Evolutionary conservation across 2,329 filamentous ascomycete genomes (phyloP).

Genomic region (Fusarium hostae): DNA sequence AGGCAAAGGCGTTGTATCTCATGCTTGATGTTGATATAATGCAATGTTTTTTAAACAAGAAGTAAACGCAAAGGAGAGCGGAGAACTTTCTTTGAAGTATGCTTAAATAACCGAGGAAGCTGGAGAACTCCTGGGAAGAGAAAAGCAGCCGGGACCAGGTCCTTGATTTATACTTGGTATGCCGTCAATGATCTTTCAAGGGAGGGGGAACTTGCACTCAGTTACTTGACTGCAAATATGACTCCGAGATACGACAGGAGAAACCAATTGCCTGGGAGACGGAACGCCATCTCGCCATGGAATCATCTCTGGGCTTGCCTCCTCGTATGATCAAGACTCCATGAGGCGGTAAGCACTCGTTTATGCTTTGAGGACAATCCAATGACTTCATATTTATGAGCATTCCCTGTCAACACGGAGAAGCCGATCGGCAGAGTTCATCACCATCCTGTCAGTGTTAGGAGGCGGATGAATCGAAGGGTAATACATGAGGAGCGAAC

Average conservation of each 20-base stretch:
- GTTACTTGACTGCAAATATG: conserved; percentile 18
- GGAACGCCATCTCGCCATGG: neutral
- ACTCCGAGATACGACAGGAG: neutral
- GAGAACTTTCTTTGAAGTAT: conserved; percentile 12
- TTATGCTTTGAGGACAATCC: conserved; percentile 17
- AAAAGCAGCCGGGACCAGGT: neutral
- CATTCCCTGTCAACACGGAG: conserved; percentile 2
- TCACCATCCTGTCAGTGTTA: neutral
- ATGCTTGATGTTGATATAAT: conserved; percentile 24
- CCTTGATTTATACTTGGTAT: conserved; percentile 30
- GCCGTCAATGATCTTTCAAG: neutral
- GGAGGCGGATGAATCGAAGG: neutral
- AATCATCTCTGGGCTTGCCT: neutral
- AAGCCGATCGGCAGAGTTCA: neutral
- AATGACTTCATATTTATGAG: conserved; percentile 1
- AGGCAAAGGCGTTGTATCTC: conserved; percentile 39
- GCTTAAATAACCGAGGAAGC: conserved; percentile 9
- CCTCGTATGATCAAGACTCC: conserved; percentile 1
- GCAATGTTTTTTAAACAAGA: conserved; percentile 5
- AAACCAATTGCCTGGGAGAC: conserved; percentile 13
- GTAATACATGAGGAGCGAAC: neutral
- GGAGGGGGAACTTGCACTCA: neutral
- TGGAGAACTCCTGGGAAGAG: conserved; percentile 3
- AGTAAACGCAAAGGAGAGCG: conserved; percentile 11
- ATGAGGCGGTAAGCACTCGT: neutral